A percentile compares a stretch with the other conserved stretches of the same genome.
Conservation (phyloP, 495 filamentous ascomycete genomes). For the Tuber indicum region DNA sequence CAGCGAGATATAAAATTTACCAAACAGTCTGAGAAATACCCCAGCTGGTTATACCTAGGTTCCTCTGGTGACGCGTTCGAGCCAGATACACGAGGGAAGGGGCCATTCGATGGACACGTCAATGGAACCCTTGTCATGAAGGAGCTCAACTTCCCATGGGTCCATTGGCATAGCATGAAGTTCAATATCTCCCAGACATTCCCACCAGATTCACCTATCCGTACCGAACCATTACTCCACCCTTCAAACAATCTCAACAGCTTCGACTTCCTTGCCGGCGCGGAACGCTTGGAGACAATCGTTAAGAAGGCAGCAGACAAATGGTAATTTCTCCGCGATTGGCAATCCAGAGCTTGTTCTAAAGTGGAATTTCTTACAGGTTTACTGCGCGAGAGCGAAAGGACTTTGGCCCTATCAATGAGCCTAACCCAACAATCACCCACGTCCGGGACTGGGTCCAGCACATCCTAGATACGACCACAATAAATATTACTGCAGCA, state of each 20-base stretch:
- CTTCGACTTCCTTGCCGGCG: not conserved
- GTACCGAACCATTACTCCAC: constrained; percentile 6
- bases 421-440: not conserved
- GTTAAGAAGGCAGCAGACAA: constrained; percentile 1
- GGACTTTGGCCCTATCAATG: not conserved
- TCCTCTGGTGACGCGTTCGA: constrained; percentile 11
- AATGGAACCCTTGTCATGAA: constrained; percentile 20
- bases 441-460: constrained; percentile 4
- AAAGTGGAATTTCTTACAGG: not conserved
- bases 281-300: not conserved
- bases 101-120: constrained; percentile 22
- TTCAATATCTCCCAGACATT: constrained; percentile 5
- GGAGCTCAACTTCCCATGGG: constrained; percentile 10
- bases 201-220: constrained; percentile 1
- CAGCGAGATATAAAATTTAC: not conserved
- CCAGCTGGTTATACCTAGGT: constrained; percentile 16
- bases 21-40: not conserved
- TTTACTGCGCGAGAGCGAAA: not conserved
- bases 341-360: not conserved
- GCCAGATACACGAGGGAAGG: constrained; percentile 8
- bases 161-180: constrained; percentile 12
- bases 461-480: constrained; percentile 9
- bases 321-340: not conserved
- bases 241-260: constrained; percentile 4
- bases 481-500: constrained; percentile 8